Base-by-base conservation (phyloP, 2,329 filamentous ascomycete species). In the Trichoderma sp. region DNA sequence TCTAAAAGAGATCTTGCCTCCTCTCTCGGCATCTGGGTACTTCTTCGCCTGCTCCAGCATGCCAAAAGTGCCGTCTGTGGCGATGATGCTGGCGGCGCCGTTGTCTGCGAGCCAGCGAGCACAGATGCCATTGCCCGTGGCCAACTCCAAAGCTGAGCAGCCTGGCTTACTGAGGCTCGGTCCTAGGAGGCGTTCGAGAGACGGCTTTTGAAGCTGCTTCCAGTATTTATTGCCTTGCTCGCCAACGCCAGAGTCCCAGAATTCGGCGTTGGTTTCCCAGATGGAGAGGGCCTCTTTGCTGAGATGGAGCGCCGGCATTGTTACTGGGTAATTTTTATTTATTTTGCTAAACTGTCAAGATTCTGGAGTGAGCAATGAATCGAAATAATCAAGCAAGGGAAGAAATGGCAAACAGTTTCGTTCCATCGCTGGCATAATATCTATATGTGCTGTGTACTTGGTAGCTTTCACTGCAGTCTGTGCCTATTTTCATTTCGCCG, bases 101-200 rank as follows among this genome's bases (percentile, higher is more conserved):
- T 75, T 69, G 10, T 71, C 71, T 1, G 77, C 78, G 17, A 86
- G 75, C 77, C 79, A 81, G 25, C 82, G 79, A 17, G 83, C 81
- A 19, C 80, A 79, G 29, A 85, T 77, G 27, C 83, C 83, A 67
- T 84, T 85, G 45, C 83, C 83, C 0, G 81, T 83, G 4, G 82
- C 81, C n/a, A 85, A 75, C 65, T 85, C 83, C 6, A 85, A 76
- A 0, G 80, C 80, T 7, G 72, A 72, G 60, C 78, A 73, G 1
- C 72, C 74, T 0, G 64, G n/a, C 13, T 54, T 45, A 17, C 64
- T 32, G 56, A 72, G 69, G 15, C 72, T 67, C 15, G 74, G 69
- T 2, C 70, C 67, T 1, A 81, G 72, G 32, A 84, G 73, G 4
- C 78, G 76, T 15, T 74, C 60, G 2, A 84, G 76, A 2, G 73